Conservation (phyloP, 345 rosid genomes). For the Rhodamnia argentea region DNA sequence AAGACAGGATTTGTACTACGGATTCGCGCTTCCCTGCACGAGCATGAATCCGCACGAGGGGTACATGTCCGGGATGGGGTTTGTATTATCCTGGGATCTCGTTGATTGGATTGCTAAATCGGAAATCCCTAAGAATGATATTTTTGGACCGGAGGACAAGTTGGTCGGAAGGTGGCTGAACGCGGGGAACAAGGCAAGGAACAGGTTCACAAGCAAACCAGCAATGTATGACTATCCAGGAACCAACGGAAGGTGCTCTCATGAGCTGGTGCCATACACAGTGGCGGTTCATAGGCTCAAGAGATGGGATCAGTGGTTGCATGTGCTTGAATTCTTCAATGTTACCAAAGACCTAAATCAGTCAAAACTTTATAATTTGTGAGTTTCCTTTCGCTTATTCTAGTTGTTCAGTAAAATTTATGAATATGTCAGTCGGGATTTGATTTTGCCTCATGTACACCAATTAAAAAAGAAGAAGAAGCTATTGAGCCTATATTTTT, state of each 20-base stretch:
- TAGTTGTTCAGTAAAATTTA: neutral
- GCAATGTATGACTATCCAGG: conserved; percentile 38
- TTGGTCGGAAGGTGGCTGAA: conserved; percentile 33
- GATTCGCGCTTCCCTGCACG: conserved; percentile 25
- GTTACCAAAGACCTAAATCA: conserved; percentile 14
- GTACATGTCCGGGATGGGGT: conserved; percentile 42
- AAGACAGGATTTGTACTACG: conserved; percentile 22
- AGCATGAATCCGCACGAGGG: conserved; percentile 25
- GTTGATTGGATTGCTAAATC: conserved; percentile 28
- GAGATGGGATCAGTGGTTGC: conserved; percentile 29
- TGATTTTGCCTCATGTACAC: neutral
- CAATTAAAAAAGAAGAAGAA: neutral
- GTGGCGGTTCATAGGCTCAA: conserved; percentile 30
- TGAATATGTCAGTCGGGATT: neutral
- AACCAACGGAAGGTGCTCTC: conserved; percentile 25
- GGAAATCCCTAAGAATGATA: conserved; percentile 13
- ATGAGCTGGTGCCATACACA: conserved; percentile 22
- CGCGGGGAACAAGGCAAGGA: conserved; percentile 18
- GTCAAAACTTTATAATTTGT: conserved; percentile 6
- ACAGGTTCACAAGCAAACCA: conserved; percentile 21
- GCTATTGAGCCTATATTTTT: neutral
- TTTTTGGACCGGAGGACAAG: conserved; percentile 29
- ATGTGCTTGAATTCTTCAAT: conserved; percentile 23
- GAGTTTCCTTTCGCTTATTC: neutral
- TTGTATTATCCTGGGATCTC: conserved; percentile 27